A percentile compares a stretch with the other conserved stretches of the same genome.
Conservation (phyloP, 805 yeast genomes). For the Saturnispora gosingensis region DNA sequence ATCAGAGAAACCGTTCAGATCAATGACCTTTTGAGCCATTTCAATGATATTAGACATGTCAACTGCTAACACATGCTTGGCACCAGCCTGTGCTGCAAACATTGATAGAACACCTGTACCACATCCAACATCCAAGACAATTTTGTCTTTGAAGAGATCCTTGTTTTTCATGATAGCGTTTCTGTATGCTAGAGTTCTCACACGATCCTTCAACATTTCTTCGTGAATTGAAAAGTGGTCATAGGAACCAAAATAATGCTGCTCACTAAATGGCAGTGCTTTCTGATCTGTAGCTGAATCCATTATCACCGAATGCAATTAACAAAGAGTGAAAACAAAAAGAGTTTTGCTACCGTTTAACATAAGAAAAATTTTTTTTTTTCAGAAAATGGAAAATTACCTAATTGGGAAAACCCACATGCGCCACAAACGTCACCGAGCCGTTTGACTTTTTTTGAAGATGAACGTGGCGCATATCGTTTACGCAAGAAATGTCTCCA, state of each 20-base stretch:
- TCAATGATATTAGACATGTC: constrained; percentile 95
- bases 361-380: neutral
- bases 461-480: constrained; percentile 1
- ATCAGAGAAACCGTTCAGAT: constrained; percentile 73
- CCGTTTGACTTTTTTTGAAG: neutral
- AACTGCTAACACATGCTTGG: constrained; percentile 93
- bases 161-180: constrained; percentile 87
- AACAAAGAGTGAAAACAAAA: neutral
- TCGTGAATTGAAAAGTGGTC: constrained; percentile 98
- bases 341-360: neutral
- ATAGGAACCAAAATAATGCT: constrained; percentile 90
- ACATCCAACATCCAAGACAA: constrained; percentile 96
- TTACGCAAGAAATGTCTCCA: neutral
- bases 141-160: constrained; percentile 81
- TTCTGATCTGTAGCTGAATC: constrained; percentile 60
- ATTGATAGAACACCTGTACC: constrained; percentile 97
- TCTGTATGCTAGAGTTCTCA: constrained; percentile 85
- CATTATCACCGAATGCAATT: neutral
- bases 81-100: constrained; percentile 99
- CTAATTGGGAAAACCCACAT: neutral
- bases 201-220: constrained; percentile 95
- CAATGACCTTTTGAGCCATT: constrained; percentile 87
- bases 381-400: neutral
- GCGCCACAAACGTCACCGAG: neutral
- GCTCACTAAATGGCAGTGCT: constrained; percentile 63